Conservation (phyloP, 257 asterid species). For the Salvia hispanica region DNA sequence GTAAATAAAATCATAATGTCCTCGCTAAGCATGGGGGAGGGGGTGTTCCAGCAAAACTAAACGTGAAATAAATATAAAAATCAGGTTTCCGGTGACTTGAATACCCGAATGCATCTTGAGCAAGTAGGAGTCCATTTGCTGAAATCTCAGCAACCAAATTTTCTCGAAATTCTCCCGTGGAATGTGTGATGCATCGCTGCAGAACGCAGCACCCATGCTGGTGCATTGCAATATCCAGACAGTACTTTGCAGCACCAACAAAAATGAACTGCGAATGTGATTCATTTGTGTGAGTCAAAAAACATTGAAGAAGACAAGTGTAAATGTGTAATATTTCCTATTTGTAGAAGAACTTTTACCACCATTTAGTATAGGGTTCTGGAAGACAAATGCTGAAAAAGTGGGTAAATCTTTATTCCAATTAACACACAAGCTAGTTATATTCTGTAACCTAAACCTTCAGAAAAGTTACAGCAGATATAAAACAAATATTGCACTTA, state of each 20-base stretch:
- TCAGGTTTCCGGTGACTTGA: conserved; percentile 1
- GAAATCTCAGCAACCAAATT: conserved; percentile 67
- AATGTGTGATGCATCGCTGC: conserved; percentile 81
- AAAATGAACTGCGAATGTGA: conserved; percentile 71
- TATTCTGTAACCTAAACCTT: conserved; percentile 1
- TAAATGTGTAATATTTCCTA: conserved; percentile 1
- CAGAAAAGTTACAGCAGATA: conserved; percentile 6
- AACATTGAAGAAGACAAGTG: neutral
- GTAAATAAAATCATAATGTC: neutral
- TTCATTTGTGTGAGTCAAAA: conserved; percentile 14
- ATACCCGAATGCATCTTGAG: conserved; percentile 98
- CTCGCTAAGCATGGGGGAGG: neutral
- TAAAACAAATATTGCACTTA: neutral
- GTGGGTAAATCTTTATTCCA: conserved; percentile 5
- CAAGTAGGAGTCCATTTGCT: conserved; percentile 71
- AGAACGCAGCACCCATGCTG: conserved; percentile 96
- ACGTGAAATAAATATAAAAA: conserved; percentile 14
- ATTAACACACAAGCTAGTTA: neutral
- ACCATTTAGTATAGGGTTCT: neutral
- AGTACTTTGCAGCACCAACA: conserved; percentile 82
- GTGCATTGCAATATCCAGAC: conserved; percentile 87
- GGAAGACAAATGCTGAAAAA: conserved; percentile 9
- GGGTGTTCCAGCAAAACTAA: conserved; percentile 1
- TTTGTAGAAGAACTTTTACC: neutral
- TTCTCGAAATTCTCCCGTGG: conserved; percentile 69